A percentile compares a stretch with the other conserved stretches of the same genome.
phyloP scores from a whole-genome alignment of 2,329 filamentous ascomycete genomes.

The Fusarium secorum region DNA sequence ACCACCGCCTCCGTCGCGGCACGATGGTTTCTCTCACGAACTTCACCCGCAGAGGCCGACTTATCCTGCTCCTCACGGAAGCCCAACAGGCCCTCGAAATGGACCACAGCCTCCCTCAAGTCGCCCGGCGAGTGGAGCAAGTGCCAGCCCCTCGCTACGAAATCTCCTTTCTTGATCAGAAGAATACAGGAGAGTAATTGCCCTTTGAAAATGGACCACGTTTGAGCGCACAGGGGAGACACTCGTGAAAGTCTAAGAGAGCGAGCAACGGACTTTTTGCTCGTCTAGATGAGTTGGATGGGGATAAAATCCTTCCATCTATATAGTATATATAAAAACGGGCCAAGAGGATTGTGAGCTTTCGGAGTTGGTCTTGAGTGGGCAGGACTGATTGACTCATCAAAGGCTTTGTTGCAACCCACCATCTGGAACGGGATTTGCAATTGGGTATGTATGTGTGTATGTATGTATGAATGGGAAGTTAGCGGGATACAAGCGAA shows the following conservation, averaged over 20 bases:
- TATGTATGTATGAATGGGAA: background rate
- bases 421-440: background rate
- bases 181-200: background rate
- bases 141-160: slow-evolving; percentile 77
- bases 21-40: slow-evolving; percentile 51
- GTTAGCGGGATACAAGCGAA: background rate
- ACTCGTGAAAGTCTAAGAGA: background rate
- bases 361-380: background rate
- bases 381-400: slow-evolving; percentile 6
- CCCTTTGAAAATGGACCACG: too few species aligned
- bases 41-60: slow-evolving; percentile 51
- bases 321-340: background rate
- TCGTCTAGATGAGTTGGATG: background rate
- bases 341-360: background rate
- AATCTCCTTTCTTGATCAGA: slow-evolving; percentile 70
- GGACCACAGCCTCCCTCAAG: slow-evolving; percentile 44
- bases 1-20: slow-evolving; percentile 38
- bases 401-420: background rate
- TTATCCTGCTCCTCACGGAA: slow-evolving; percentile 55
- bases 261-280: background rate
- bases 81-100: slow-evolving; percentile 56
- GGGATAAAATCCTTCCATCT: background rate
- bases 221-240: background rate
- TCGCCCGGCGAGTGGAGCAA: slow-evolving; percentile 69
- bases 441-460: slow-evolving; percentile 20